Evolutionary conservation across 2,329 filamentous ascomycete genomes (phyloP).

Genomic region (Fusarium graminum): DNA sequence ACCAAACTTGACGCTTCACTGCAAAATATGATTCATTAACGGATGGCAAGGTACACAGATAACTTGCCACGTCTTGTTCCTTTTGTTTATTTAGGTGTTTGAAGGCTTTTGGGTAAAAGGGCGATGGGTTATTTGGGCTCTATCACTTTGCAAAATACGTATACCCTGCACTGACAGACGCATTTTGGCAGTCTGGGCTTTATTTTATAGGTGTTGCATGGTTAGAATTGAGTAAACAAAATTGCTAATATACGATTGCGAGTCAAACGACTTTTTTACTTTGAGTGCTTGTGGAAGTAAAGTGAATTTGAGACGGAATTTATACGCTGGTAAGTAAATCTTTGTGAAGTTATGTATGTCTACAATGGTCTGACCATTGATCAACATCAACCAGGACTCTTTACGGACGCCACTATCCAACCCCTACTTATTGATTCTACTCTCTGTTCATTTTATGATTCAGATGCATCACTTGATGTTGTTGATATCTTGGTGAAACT

Average conservation of each 20-base stretch:
- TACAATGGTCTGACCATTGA: too few relatives aligned
- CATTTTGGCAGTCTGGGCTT: conserved; percentile 11
- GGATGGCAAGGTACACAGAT: conserved; percentile 22
- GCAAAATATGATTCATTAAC: conserved; percentile 1
- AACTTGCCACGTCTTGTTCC: conserved; percentile 20
- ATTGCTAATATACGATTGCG: conserved; percentile 7
- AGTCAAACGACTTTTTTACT: background rate
- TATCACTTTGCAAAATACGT: conserved; percentile 22
- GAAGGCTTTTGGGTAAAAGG: conserved; percentile 3
- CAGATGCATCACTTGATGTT: too few relatives aligned
- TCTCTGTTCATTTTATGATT: background rate
- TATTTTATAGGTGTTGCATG: conserved; percentile 1
- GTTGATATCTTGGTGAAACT: too few relatives aligned
- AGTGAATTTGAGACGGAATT: background rate
- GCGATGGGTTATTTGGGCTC: conserved; percentile 6
- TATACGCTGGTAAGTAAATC: too few relatives aligned
- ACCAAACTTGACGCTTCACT: conserved; percentile 11
- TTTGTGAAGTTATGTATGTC: too few relatives aligned
- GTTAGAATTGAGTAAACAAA: conserved; percentile 22
- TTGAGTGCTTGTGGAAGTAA: background rate
- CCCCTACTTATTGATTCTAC: background rate
- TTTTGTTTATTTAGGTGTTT: conserved; percentile 14
- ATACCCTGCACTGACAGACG: conserved; percentile 21
- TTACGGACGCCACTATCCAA: too few relatives aligned
- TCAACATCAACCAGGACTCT: too few relatives aligned